Evolutionary conservation across 1,284 basidiomycete genomes (phyloP), one percentile per base, ranked within the genome.

Genomic region (Sphagnurus paluster): DNA sequence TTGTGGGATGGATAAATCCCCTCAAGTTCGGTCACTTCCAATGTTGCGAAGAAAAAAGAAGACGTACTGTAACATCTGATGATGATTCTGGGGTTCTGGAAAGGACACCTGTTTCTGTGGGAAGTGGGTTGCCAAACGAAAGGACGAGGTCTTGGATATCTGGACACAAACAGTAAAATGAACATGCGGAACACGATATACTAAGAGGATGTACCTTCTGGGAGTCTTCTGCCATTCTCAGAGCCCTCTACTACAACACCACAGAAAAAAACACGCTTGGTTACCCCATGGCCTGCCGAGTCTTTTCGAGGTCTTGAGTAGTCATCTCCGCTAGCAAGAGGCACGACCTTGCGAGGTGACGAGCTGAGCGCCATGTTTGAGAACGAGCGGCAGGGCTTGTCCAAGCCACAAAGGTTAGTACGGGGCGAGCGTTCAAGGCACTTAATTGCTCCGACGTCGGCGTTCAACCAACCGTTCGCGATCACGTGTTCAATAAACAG

Each of bases 181-280:
- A 35, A 21, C 38, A 24, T 5, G 9, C 20, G 44, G 14, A 37
- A 28, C 48, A 28, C 13, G 14, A 35, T 23, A 7, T 33, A 67
- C 72, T 48, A 4, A 19, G 4, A 44, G 8, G 11, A 35, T 42
- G 16, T 56, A 85, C 88, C 89, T 66, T 84, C 80, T 34, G 84
- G 75, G 44, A 90, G 74, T 50, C 78, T 75, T 54, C 71, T 75
- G 1, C 83, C 84, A 56, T 77, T 75, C 49, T 84, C 83, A 29
- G 83, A 79, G 41, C 82, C 85, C 65, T 91, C 88, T 21, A 91
- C 84, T 16, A 91, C 87, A 25, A 91, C 86, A 28, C 84, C 84
- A 56, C 85, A 89, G 64, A 84, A 88, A 65, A 90, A 91, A 23
- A 82, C 83, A 60, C 88, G 84, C 61, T 75, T 84, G 2, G 83